These are phyloP conservation scores for Alternaria panax DNA, from an alignment of 2,329 filamentous ascomycete species.

Conservation along the genomic window DNA sequence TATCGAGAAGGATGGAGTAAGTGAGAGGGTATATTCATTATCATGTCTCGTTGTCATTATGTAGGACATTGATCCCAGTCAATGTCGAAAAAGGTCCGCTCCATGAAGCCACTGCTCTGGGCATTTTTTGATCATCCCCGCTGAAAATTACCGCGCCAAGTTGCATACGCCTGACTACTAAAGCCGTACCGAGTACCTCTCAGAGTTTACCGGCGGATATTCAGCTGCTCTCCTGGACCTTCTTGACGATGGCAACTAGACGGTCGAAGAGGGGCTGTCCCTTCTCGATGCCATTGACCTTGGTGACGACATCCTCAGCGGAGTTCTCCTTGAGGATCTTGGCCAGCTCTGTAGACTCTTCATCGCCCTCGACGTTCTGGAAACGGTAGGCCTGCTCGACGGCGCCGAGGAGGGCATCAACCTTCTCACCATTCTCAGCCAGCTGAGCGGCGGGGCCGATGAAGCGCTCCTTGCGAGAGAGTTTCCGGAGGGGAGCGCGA, in stretches of 20 bases:
- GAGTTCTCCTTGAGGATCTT: constrained; percentile 80
- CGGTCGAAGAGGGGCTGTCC: constrained; percentile 78
- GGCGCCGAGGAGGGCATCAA: constrained; percentile 77
- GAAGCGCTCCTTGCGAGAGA: constrained; percentile 94
- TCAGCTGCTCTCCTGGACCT: constrained; percentile 67
- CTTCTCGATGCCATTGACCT: constrained; percentile 82
- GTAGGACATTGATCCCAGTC: constrained; percentile 14
- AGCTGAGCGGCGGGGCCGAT: constrained; percentile 90
- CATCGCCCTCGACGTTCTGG: constrained; percentile 91
- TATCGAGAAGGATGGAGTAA: background rate
- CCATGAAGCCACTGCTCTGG: constrained; percentile 12
- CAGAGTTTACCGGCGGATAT: constrained; percentile 25
- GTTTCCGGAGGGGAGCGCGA: constrained; percentile 90
- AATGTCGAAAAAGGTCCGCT: constrained; percentile 14
- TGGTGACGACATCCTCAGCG: constrained; percentile 76
- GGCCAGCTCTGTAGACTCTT: constrained; percentile 85
- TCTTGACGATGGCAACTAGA: constrained; percentile 79
- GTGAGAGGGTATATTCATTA: constrained; percentile 20
- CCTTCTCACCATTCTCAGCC: constrained; percentile 78
- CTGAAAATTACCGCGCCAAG: constrained; percentile 9
- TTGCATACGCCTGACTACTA: constrained; percentile 4
- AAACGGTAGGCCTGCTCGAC: constrained; percentile 94
- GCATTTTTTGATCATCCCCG: constrained; percentile 17
- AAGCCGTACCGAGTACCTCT: constrained; percentile 2
- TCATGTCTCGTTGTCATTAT: constrained; percentile 29